phyloP scores from a whole-genome alignment of 768 basidiomycete species.

The Russula lepida region DNA sequence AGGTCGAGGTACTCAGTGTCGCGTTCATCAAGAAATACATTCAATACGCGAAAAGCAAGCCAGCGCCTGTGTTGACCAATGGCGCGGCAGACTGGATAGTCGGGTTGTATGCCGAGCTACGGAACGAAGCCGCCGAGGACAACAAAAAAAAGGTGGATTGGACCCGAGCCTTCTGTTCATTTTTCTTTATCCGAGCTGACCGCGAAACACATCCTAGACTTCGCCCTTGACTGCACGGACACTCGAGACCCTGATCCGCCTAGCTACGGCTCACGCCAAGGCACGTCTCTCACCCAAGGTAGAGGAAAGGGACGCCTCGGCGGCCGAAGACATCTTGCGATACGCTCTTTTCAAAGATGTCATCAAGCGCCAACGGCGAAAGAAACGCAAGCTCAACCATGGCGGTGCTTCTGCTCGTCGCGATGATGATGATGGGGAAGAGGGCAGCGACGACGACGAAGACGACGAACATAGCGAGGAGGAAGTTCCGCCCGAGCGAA shows the following conservation, averaged over 20 bases:
- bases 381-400: constrained; percentile 80
- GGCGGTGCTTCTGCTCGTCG: constrained; percentile 39
- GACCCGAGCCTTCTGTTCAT: background rate
- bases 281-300: constrained; percentile 82
- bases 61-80: constrained; percentile 78
- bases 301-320: constrained; percentile 73
- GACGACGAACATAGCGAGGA: constrained; percentile 37
- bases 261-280: constrained; percentile 97
- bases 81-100: constrained; percentile 94
- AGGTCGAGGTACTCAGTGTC: constrained; percentile 83
- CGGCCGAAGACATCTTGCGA: constrained; percentile 91
- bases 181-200: background rate
- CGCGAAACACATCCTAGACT: constrained; percentile 45
- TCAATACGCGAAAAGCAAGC: constrained; percentile 90
- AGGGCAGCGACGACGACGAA: constrained; percentile 46
- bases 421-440: constrained; percentile 33
- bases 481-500: constrained; percentile 36
- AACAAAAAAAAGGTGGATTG: constrained; percentile 72
- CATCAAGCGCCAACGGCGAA: constrained; percentile 65
- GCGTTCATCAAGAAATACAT: constrained; percentile 97
- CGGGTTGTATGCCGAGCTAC: constrained; percentile 79
- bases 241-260: constrained; percentile 95
- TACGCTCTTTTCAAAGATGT: constrained; percentile 99
- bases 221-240: constrained; percentile 97
- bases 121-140: constrained; percentile 87